phyloP scores from a whole-genome alignment of 2,329 filamentous ascomycete species.

The Didymella exigua region DNA sequence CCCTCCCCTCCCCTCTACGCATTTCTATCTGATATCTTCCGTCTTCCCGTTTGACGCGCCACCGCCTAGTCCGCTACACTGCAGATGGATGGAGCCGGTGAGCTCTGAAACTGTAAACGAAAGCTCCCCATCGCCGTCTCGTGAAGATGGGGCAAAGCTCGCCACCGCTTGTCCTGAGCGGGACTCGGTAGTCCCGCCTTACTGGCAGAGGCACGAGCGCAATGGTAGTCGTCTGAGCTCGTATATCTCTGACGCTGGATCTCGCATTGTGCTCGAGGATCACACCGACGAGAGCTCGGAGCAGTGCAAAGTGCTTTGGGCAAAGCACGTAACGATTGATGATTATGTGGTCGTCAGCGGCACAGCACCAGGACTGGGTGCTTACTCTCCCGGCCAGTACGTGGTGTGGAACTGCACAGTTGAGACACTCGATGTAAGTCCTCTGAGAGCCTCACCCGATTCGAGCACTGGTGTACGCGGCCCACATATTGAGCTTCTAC shows the following conservation, averaged over 20 bases:
- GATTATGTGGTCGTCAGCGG: constrained; percentile 67
- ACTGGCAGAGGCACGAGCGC: constrained; percentile 53
- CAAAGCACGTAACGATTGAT: constrained; percentile 64
- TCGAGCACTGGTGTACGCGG: constrained; percentile 18
- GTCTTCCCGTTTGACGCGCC: constrained; percentile 27
- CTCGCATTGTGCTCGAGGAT: constrained; percentile 66
- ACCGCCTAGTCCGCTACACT: constrained; percentile 29
- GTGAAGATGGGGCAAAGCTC: constrained; percentile 26
- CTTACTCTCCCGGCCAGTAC: constrained; percentile 61
- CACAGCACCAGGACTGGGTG: constrained; percentile 67
- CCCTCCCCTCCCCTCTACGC: constrained; percentile 25
- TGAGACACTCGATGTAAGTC: constrained; percentile 78
- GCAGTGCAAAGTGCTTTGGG: constrained; percentile 65
- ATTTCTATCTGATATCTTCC: constrained; percentile 19
- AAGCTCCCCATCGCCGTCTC: constrained; percentile 30
- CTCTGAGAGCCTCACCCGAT: constrained; percentile 24
- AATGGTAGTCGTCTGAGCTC: constrained; percentile 45
- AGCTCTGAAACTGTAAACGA: constrained; percentile 36
- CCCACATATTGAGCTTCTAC: constrained; percentile 12
- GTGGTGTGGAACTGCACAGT: constrained; percentile 93
- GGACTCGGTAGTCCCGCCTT: constrained; percentile 52
- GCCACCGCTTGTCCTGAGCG: constrained; percentile 35
- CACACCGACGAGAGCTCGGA: constrained; percentile 65
- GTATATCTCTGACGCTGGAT: constrained; percentile 42
- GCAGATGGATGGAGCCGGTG: constrained; percentile 51